Evolutionary conservation across 345 rosid genomes (phyloP).

Genomic region (Gossypium ekmanianum): DNA sequence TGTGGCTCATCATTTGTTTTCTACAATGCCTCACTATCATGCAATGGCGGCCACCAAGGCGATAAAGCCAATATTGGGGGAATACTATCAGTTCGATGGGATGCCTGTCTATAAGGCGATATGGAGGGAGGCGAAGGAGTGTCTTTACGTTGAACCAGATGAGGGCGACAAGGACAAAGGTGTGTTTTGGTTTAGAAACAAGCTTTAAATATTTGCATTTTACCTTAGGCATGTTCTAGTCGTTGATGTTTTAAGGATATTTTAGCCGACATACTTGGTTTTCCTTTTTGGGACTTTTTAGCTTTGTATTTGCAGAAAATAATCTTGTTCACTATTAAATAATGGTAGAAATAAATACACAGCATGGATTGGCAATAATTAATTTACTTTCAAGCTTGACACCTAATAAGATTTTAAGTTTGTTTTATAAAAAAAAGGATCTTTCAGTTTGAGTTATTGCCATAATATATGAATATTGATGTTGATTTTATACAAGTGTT

Average conservation of each 20-base stretch:
- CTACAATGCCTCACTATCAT: constrained; percentile 87
- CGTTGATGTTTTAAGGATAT: neutral
- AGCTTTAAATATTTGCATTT: constrained; percentile 31
- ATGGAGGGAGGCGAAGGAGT: constrained; percentile 92
- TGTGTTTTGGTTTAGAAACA: constrained; percentile 74
- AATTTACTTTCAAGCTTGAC: too few species aligned
- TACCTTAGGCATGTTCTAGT: neutral
- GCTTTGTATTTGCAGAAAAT: neutral
- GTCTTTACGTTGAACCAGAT: constrained; percentile 73
- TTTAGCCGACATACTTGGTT: neutral
- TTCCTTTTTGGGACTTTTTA: neutral
- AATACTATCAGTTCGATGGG: constrained; percentile 72
- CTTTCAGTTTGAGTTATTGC: too few species aligned
- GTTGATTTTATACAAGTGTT: too few species aligned
- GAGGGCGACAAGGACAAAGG: constrained; percentile 58
- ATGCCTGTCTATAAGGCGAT: constrained; percentile 63
- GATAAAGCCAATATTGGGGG: constrained; percentile 72
- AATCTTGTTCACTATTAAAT: neutral
- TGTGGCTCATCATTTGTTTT: constrained; percentile 79
- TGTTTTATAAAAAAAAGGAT: too few species aligned
- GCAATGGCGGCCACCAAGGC: constrained; percentile 93
- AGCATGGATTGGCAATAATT: neutral
- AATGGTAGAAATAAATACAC: neutral
- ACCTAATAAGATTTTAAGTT: too few species aligned
- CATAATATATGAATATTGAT: too few species aligned